Evolutionary conservation across 257 asterid genomes (phyloP), one percentile per base, ranked within the genome.

Genomic region (Nemophila menziesii): DNA sequence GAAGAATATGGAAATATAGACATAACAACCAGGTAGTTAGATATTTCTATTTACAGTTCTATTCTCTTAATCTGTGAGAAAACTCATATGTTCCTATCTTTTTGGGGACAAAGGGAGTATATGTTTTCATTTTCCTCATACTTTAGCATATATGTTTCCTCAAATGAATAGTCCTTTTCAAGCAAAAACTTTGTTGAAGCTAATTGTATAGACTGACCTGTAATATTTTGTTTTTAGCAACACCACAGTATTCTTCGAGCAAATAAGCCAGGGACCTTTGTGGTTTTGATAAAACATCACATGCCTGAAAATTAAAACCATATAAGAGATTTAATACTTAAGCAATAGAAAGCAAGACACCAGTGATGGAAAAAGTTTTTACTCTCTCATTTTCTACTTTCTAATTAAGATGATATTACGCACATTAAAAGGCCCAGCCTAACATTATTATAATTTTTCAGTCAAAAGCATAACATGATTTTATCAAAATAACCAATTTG

Each of bases 221-320:
- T 33, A 89, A 69, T 46, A 70, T 53, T 58, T 89, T 89, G 58
- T 89, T 89, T 58, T 92, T 51, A 42, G 69, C 42, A 55, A 89
- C 72, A 46, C 80, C 53, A 46, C 92, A 89, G 55, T 81, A 84
- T 18, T 71, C 47, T 60, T 89, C 96, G 52, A 89, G 93, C 69
- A 89, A 71, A 69, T 78, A 77, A 37, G 98, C 94, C 73, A 89
- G 69, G 43, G 98, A 89, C 67, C 78, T 89, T 58, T 89, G 98
- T 15, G 95, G 92, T 71, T 89, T 89, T 22, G 77, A 67, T 67
- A 84, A 54, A 20, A 78, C 56, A 43, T 89, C 96, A 61, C 96
- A 89, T 36, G 92, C 93, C 98, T 89, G 77, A 62, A 69, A 70
- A 12, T 54, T 18, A 61, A 39, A 67, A 48, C 16, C 16, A 51